phyloP scores from a whole-genome alignment of 768 basidiomycete genomes.

The Pisolithus albus region DNA sequence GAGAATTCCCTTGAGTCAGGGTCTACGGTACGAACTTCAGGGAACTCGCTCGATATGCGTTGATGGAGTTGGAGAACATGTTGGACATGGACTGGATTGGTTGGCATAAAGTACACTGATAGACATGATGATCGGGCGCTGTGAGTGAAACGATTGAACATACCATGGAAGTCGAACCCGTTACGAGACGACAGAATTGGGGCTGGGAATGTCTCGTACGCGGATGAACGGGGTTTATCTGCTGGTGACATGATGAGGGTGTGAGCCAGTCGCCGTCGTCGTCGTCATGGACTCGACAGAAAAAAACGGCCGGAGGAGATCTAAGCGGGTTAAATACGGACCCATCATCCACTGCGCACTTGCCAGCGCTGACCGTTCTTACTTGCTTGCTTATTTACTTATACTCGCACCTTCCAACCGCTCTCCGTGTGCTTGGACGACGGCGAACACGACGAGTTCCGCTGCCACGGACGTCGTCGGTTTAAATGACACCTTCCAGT shows the following conservation, averaged over 20 bases:
- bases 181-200: constrained; percentile 49
- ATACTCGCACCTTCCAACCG: no score
- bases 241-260: constrained; percentile 26
- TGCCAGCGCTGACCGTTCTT: no score
- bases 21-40: constrained; percentile 41
- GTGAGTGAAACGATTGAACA: constrained; percentile 17
- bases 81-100: constrained; percentile 34
- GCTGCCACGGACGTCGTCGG: no score
- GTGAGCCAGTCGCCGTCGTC: not conserved
- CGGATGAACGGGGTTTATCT: constrained; percentile 33
- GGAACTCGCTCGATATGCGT: constrained; percentile 55
- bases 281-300: not conserved
- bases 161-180: constrained; percentile 71
- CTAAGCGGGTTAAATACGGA: no score
- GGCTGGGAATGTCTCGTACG: constrained; percentile 48
- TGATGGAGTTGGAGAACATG: constrained; percentile 54
- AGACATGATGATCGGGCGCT: not conserved
- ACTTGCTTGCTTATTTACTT: no score
- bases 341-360: no score
- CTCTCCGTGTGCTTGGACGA: no score
- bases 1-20: not conserved
- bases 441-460: no score
- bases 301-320: no score
- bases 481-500: no score
- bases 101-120: constrained; percentile 58